phyloP scores from a whole-genome alignment of 2,329 filamentous ascomycete species.

The Ophiobolus disseminans region DNA sequence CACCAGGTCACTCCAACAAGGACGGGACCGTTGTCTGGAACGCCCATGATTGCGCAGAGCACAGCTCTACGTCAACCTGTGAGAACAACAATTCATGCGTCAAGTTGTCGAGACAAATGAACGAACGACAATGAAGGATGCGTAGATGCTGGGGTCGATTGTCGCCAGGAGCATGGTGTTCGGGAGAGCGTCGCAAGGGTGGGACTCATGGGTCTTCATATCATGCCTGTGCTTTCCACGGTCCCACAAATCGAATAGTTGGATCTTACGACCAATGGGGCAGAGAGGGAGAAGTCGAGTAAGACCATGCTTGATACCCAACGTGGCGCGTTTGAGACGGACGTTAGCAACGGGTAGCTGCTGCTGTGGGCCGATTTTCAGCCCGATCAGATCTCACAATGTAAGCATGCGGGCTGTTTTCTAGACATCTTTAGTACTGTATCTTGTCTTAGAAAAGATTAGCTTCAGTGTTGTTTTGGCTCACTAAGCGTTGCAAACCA shows the following conservation, averaged over 20 bases:
- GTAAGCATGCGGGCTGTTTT: too few relatives aligned
- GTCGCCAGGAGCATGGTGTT: slow-evolving; percentile 8
- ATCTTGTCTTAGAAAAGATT: too few relatives aligned
- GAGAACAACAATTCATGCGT: slow-evolving; percentile 2
- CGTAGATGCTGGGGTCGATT: not conserved
- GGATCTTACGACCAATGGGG: not conserved
- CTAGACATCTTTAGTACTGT: too few relatives aligned
- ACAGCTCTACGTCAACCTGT: slow-evolving; percentile 1
- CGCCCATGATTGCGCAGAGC: slow-evolving; percentile 15
- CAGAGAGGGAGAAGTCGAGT: not conserved
- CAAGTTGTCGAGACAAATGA: not conserved
- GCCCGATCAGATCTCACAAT: too few relatives aligned
- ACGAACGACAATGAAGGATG: not conserved
- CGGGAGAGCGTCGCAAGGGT: slow-evolving; percentile 7
- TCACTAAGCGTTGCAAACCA: too few relatives aligned
- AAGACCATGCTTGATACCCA: slow-evolving; percentile 14
- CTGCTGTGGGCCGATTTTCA: too few relatives aligned
- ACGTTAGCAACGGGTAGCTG: slow-evolving; percentile 3
- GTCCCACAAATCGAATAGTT: not conserved
- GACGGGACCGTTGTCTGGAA: slow-evolving; percentile 32
- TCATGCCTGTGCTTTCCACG: not conserved
- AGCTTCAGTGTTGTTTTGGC: too few relatives aligned
- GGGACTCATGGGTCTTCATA: slow-evolving; percentile 11
- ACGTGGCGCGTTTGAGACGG: slow-evolving; percentile 12
- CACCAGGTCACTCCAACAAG: slow-evolving; percentile 36